phyloP scores from a whole-genome alignment of 1,284 basidiomycete genomes.

The Irpex rosettiformis region DNA sequence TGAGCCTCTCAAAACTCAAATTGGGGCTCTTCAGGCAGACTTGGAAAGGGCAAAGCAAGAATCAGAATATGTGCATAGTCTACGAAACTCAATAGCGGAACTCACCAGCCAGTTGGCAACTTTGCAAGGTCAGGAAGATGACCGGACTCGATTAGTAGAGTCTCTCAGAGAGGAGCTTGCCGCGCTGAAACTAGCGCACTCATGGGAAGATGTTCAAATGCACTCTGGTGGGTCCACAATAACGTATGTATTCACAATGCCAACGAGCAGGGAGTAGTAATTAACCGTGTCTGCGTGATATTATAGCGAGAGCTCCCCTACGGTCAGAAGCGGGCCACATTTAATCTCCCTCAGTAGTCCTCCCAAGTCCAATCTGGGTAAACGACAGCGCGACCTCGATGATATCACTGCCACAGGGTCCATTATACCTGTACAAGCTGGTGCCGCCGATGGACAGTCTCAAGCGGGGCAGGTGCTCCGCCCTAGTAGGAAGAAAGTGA shows the following conservation, averaged over 20 bases:
- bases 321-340: background rate
- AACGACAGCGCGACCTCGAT: slow-evolving; percentile 2
- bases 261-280: background rate
- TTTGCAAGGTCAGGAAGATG: slow-evolving; percentile 19
- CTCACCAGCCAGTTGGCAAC: slow-evolving; percentile 21
- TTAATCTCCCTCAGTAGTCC: background rate
- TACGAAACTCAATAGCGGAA: slow-evolving; percentile 6
- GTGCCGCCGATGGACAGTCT: background rate
- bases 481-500: slow-evolving; percentile 8
- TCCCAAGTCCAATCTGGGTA: slow-evolving; percentile 8
- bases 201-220: background rate
- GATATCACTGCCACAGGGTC: background rate
- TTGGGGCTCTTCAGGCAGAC: slow-evolving; percentile 34
- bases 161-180: slow-evolving; percentile 20
- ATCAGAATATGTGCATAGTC: slow-evolving; percentile 3
- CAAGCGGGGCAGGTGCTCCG: background rate
- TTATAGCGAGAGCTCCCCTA: background rate
- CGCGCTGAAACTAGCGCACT: background rate
- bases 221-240: background rate
- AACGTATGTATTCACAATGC: no score
- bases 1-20: slow-evolving; percentile 47
- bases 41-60: slow-evolving; percentile 28
- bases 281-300: background rate
- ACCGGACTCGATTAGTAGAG: slow-evolving; percentile 18
- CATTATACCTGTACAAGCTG: background rate